These are phyloP conservation scores for Lichtheimia ornata DNA, from an alignment of 371 early-diverging fungal genomes.

Conservation along the genomic window DNA sequence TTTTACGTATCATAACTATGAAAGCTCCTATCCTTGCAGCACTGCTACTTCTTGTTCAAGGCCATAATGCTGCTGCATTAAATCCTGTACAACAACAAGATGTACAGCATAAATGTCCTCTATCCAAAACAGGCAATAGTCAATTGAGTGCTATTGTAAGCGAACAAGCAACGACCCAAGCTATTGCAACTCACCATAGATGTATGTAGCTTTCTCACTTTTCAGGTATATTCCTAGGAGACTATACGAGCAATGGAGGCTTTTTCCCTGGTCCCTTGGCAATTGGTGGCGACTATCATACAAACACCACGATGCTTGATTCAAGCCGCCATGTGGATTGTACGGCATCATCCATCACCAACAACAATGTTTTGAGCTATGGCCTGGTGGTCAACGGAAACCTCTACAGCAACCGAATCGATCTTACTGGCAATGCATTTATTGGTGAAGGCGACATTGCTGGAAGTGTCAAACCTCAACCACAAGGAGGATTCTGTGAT, in stretches of 20 bases:
- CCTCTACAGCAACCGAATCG: background rate
- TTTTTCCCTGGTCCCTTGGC: background rate
- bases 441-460: no score
- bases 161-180: background rate
- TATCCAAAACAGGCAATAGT: background rate
- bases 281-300: background rate
- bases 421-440: slow-evolving; percentile 1
- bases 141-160: slow-evolving; percentile 4
- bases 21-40: no score
- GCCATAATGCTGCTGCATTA: no score
- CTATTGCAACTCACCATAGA: background rate
- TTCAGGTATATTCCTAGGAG: background rate
- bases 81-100: no score
- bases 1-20: no score
- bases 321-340: background rate
- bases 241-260: background rate
- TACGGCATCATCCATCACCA: background rate
- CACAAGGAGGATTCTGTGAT: no score
- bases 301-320: background rate
- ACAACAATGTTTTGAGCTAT: background rate
- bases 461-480: no score
- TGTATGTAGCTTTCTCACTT: background rate
- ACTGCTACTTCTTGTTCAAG: no score
- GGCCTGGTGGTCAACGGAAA: background rate
- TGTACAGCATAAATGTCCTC: no score